Evolutionary conservation across 306 rosid species (phyloP), one percentile per base, ranked within the genome.

Genomic region (Pterocarpus macrocarpus): DNA sequence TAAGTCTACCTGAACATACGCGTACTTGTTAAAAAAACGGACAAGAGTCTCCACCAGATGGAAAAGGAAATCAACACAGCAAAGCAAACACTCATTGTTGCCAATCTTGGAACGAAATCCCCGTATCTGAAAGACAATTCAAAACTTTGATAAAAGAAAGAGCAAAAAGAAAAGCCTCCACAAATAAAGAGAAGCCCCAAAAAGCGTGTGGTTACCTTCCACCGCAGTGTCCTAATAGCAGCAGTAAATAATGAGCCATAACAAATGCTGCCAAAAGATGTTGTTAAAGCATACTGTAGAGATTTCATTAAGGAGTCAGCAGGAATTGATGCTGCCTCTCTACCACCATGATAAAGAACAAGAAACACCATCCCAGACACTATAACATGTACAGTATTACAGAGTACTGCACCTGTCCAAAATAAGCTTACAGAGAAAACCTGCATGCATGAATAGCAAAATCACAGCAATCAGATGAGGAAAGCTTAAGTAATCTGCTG

Each of bases 321-420:
- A 70, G 97, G 99, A 80, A 90, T 85, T 41, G 97, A 88, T 38
- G 94, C 78, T 5, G 94, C 90, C 71, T 93, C 99, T 57, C 88
- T 88, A 72, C 95, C 94, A 41, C 97, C 99, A 83, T 92, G 94
- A 85, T 83, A 77, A 71, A 96, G 98, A 84, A 90, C 94, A 73
- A 92, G 98, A 91, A 92, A 96, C 86, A 93, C 97, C 98, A 90
- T 96, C 86, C 99, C 99, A 72, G 99, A 96, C 79, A 93, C 98
- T 82, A 96, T 84, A 78, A 93, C 99, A 84, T 96, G 99, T 16
- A 96, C 91, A 73, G 92, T 88, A 83, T 93, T 96, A 79, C 99
- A 96, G 39, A 96, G 87, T 58, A 96, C 98, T 35, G 98, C 98
- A 61, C 99, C 99, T 14, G 97, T 94, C 99, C 99, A 96, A 86